Evolutionary conservation across 768 basidiomycete species (phyloP).

Genomic region (Gyrodon lividus): DNA sequence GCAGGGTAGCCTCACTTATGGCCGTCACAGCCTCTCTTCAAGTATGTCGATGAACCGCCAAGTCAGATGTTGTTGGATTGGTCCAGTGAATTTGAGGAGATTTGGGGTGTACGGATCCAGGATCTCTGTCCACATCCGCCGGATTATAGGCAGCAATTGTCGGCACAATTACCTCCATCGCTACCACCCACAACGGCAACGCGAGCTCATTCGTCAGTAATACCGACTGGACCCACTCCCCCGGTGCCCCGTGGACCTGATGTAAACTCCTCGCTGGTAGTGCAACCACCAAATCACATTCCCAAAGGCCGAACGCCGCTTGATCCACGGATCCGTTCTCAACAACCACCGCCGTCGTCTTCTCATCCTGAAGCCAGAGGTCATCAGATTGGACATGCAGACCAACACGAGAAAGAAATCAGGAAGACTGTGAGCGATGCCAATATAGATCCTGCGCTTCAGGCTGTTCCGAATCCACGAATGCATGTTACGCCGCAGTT

Average conservation of each 20-base stretch:
- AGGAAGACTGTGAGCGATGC: conserved; percentile 25
- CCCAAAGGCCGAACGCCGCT: conserved; percentile 36
- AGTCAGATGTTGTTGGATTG: conserved; percentile 52
- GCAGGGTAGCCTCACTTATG: conserved; percentile 12
- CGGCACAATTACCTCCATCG: conserved; percentile 13
- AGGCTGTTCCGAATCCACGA: conserved; percentile 21
- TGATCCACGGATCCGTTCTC: conserved; percentile 35
- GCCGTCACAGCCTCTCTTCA: conserved; percentile 57
- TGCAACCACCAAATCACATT: conserved; percentile 30
- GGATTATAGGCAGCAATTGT: conserved; percentile 16
- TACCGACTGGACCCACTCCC: conserved; percentile 16
- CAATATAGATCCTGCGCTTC: conserved; percentile 34
- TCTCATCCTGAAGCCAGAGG: conserved; percentile 19
- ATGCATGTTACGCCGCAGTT: conserved; percentile 16
- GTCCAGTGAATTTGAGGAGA: conserved; percentile 62
- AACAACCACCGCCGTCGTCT: conserved; percentile 6
- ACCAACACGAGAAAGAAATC: conserved; percentile 27
- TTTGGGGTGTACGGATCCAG: conserved; percentile 60
- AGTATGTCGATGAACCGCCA: conserved; percentile 57
- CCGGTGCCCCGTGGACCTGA: conserved; percentile 25
- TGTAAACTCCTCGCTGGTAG: conserved; percentile 8
- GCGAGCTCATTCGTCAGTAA: conserved; percentile 13
- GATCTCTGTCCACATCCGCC: conserved; percentile 39
- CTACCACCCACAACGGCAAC: conserved; percentile 36
- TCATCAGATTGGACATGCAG: conserved; percentile 15